Conservation (phyloP, 2,329 filamentous ascomycete species). For the Xylaria sp. region DNA sequence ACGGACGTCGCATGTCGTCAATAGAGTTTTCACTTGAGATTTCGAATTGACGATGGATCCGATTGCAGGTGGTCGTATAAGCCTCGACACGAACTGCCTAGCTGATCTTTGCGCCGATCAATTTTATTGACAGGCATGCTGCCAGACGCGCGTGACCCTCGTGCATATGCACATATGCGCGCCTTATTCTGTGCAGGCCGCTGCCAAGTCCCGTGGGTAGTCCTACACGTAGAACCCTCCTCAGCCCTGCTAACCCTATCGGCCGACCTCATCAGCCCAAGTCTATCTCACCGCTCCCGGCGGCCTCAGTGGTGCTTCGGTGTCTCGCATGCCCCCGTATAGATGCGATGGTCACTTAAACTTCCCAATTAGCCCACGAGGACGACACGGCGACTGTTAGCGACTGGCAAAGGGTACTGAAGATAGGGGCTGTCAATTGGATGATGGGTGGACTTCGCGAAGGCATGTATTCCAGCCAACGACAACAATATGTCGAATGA, state of each 20-base stretch:
- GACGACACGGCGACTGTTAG: not conserved
- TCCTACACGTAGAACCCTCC: not conserved
- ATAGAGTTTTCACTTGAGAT: not conserved
- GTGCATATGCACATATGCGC: not conserved
- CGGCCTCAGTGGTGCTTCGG: not conserved
- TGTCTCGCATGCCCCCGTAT: not conserved
- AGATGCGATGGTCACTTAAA: not conserved
- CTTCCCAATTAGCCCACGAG: not conserved
- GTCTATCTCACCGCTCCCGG: constrained; percentile 4
- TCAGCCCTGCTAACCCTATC: constrained; percentile 15
- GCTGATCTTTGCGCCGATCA: not conserved
- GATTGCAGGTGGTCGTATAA: not conserved
- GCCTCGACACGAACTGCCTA: not conserved
- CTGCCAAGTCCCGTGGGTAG: not conserved
- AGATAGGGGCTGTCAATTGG: not conserved
- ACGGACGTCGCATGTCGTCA: not conserved
- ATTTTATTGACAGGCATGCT: not conserved
- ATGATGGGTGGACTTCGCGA: not conserved
- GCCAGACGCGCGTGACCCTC: not conserved
- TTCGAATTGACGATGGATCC: not conserved
- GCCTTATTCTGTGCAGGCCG: not conserved
- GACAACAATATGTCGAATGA: constrained; percentile 7
- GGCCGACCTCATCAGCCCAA: constrained; percentile 13
- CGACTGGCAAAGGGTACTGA: not conserved
- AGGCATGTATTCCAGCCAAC: not conserved